Conservation (phyloP, 2,329 filamentous ascomycete genomes). For the Aspergillus neotritici region DNA sequence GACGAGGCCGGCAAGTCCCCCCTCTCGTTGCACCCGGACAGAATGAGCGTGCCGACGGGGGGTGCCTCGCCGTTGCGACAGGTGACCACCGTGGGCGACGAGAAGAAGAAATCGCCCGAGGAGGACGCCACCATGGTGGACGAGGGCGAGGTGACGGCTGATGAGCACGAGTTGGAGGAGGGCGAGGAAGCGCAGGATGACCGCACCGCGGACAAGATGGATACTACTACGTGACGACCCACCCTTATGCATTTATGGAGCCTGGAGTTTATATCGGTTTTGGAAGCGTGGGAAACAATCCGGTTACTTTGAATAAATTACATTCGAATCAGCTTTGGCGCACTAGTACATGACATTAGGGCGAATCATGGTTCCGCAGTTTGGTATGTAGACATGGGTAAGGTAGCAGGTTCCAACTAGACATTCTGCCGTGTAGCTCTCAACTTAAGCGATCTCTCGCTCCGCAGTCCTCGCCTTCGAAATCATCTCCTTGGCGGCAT, state of each 20-base stretch:
- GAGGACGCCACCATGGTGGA: constrained; percentile 60
- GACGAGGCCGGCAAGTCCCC: constrained; percentile 28
- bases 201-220: constrained; percentile 58
- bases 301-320: constrained; percentile 13
- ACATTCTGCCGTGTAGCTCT: background rate
- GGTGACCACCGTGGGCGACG: constrained; percentile 33
- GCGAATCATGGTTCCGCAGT: background rate
- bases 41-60: constrained; percentile 22
- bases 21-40: constrained; percentile 28
- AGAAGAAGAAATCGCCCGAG: constrained; percentile 32
- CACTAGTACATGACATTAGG: no score
- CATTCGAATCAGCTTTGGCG: background rate
- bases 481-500: constrained; percentile 39
- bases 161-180: constrained; percentile 42
- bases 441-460: constrained; percentile 32
- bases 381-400: no score
- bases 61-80: constrained; percentile 37
- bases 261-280: constrained; percentile 21
- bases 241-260: constrained; percentile 17
- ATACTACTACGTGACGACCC: constrained; percentile 50
- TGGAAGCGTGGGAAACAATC: constrained; percentile 18
- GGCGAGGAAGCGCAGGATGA: constrained; percentile 47
- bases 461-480: constrained; percentile 35
- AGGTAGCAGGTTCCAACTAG: no score
- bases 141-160: constrained; percentile 37